Conservation (phyloP, 192 early-diverging fungal species). For the Podila horticola region DNA sequence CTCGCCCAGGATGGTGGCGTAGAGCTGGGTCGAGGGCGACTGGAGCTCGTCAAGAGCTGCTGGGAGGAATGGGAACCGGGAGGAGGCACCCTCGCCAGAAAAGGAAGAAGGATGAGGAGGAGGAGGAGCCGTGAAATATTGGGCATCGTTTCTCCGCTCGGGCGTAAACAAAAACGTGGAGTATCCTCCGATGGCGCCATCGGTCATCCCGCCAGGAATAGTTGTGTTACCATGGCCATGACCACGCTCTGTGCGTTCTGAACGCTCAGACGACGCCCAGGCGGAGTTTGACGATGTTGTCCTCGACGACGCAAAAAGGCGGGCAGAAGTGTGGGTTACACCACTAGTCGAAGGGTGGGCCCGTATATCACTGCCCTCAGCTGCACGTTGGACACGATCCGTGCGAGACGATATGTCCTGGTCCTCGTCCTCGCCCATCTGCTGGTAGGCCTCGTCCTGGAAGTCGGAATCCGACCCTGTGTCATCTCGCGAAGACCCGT, state of each 20-base stretch:
- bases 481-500: conserved; percentile 22
- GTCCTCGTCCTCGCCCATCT: background rate
- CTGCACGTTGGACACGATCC: background rate
- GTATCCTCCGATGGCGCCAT: background rate
- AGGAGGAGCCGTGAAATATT: background rate
- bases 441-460: conserved; percentile 7
- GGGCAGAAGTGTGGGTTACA: too few species aligned
- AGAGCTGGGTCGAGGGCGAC: background rate
- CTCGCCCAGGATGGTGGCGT: conserved; percentile 24
- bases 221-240: too few species aligned
- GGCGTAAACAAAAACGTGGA: background rate
- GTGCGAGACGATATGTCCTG: background rate
- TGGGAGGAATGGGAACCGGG: too few species aligned
- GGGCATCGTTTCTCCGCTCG: background rate
- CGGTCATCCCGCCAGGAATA: too few species aligned
- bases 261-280: conserved; percentile 1
- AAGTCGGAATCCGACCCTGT: conserved; percentile 28
- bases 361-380: too few species aligned
- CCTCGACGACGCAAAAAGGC: too few species aligned
- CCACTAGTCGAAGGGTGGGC: too few species aligned
- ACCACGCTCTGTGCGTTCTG: background rate
- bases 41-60: too few species aligned
- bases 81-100: background rate
- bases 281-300: background rate
- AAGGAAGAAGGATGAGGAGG: background rate